phyloP scores from a whole-genome alignment of 352 stramenopile genomes.

The Phytophthora foliorum region DNA sequence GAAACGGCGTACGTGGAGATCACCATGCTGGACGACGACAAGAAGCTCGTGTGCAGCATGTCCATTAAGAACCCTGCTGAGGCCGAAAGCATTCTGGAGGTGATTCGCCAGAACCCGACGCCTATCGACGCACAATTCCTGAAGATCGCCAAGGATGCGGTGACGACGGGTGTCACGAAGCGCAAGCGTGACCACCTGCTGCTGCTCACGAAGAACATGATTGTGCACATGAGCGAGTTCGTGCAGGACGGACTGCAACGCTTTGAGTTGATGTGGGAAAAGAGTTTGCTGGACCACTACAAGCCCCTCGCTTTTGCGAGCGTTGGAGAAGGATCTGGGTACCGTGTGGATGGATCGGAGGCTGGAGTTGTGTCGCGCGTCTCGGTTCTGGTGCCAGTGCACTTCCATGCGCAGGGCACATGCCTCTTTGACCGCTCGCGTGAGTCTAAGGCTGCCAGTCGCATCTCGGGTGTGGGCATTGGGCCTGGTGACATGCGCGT shows the following conservation, averaged over 20 bases:
- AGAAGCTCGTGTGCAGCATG: conserved; percentile 87
- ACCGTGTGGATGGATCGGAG: conserved; percentile 75
- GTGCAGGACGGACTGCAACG: conserved; percentile 84
- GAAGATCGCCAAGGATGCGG: conserved; percentile 72
- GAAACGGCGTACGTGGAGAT: conserved; percentile 88
- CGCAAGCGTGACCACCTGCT: conserved; percentile 80
- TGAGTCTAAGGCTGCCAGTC: conserved; percentile 50
- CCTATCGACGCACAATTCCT: conserved; percentile 71
- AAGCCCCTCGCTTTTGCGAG: conserved; percentile 79
- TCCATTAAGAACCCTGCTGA: conserved; percentile 84
- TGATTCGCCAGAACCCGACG: conserved; percentile 60
- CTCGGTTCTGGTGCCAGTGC: conserved; percentile 81
- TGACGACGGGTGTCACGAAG: conserved; percentile 68
- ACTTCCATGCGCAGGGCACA: conserved; percentile 83
- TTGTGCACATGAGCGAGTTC: conserved; percentile 85
- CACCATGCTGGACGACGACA: conserved; percentile 85
- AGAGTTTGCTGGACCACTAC: conserved; percentile 84
- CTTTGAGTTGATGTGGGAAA: conserved; percentile 88
- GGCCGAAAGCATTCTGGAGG: conserved; percentile 75
- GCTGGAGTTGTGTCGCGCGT: conserved; percentile 68
- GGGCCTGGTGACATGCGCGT: conserved; percentile 67
- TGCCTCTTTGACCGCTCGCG: conserved; percentile 84
- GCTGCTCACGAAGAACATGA: conserved; percentile 88
- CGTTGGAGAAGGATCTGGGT: conserved; percentile 74
- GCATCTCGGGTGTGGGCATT: conserved; percentile 78